These are phyloP conservation scores for Draba incana DNA, from an alignment of 345 rosid genomes.

Conservation along the genomic window DNA sequence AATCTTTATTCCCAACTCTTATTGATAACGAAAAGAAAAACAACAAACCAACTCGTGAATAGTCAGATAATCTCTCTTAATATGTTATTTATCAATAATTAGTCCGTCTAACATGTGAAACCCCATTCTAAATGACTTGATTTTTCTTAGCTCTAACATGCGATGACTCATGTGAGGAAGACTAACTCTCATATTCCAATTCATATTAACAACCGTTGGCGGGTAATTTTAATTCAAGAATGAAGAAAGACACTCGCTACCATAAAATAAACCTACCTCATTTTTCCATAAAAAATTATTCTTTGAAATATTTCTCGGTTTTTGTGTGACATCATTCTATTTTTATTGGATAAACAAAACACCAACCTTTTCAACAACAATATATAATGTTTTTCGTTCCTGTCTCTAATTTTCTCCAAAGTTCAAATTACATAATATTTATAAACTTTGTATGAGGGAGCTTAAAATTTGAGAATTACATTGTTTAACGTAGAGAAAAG, in stretches of 20 bases:
- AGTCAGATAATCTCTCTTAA: constrained; percentile 3
- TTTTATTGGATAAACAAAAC: no score
- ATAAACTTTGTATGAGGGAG: no score
- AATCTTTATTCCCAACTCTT: constrained; percentile 4
- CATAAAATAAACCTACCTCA: neutral
- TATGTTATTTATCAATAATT: neutral
- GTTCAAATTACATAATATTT: no score
- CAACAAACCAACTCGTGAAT: neutral
- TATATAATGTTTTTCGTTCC: no score
- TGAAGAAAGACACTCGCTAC: neutral
- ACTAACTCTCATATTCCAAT: neutral
- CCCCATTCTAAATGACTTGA: neutral
- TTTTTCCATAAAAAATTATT: no score
- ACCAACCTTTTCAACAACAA: no score
- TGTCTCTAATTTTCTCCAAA: no score
- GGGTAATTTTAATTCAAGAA: no score
- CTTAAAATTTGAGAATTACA: no score
- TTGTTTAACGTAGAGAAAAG: no score
- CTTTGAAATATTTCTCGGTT: no score
- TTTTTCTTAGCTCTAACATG: constrained; percentile 1
- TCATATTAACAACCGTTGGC: neutral
- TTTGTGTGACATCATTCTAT: no score
- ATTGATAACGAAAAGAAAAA: neutral
- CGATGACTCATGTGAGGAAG: constrained; percentile 2
- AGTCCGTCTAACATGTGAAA: constrained; percentile 12